phyloP scores from a whole-genome alignment of 371 early-diverging fungal species.

The Mucor plumbeus region DNA sequence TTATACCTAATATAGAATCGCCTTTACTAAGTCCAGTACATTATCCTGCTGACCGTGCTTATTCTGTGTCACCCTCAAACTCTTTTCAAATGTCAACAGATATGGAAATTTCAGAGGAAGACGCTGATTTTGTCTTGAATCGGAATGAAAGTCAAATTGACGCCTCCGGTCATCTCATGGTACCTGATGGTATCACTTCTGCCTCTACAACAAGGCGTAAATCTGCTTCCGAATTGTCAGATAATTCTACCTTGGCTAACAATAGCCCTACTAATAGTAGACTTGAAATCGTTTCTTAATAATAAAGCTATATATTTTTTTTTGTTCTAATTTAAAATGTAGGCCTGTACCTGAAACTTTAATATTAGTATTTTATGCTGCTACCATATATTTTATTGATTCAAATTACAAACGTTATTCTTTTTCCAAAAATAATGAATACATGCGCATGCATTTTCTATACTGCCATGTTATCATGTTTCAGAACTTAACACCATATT shows the following conservation, averaged over 20 bases:
- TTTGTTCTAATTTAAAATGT: no score
- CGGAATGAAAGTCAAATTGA: constrained; percentile 26
- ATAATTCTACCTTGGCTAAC: background rate
- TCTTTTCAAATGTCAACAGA: constrained; percentile 22
- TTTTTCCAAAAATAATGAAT: no score
- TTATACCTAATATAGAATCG: constrained; percentile 42
- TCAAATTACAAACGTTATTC: no score
- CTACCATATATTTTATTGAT: no score
- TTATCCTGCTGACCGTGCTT: constrained; percentile 27
- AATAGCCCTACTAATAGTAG: background rate
- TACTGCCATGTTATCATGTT: no score
- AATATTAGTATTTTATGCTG: no score
- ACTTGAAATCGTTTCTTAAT: background rate
- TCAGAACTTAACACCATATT: no score
- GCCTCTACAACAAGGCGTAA: background rate
- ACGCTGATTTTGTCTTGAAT: constrained; percentile 19
- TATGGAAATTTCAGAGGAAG: constrained; percentile 10
- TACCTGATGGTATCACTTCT: constrained; percentile 25
- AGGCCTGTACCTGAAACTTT: no score
- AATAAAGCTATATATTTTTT: background rate
- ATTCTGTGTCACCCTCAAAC: constrained; percentile 39
- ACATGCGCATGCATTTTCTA: no score
- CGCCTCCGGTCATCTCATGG: constrained; percentile 43
- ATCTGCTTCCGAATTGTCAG: constrained; percentile 8
- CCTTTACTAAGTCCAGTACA: constrained; percentile 40